Conservation (phyloP, 768 basidiomycete species). For the Asterophora lycoperdoides region DNA sequence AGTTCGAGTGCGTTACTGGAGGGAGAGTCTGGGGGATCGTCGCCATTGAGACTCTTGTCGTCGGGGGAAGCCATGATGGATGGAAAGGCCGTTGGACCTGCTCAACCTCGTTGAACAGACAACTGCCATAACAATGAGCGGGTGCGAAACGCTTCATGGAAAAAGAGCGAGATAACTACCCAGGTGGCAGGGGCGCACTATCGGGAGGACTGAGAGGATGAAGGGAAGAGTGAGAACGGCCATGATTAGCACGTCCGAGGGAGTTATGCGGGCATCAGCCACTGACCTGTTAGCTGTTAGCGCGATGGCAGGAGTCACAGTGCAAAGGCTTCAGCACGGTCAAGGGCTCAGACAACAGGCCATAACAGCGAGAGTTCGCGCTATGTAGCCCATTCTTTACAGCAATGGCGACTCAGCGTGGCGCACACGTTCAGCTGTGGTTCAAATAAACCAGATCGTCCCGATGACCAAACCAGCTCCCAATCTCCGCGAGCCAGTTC, state of each 20-base stretch:
- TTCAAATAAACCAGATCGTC: not conserved
- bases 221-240: constrained; percentile 15
- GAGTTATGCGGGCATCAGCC: no score
- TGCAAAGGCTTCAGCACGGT: not conserved
- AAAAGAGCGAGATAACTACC: constrained; percentile 11
- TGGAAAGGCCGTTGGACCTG: constrained; percentile 3
- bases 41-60: constrained; percentile 29
- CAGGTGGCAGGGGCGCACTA: constrained; percentile 1
- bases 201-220: constrained; percentile 1
- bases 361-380: constrained; percentile 9
- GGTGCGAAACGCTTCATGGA: constrained; percentile 14
- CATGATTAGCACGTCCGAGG: not conserved
- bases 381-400: not conserved
- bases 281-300: constrained; percentile 1
- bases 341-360: constrained; percentile 8
- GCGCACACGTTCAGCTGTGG: constrained; percentile 8
- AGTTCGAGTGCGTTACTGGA: constrained; percentile 28
- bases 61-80: constrained; percentile 29
- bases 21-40: constrained; percentile 32
- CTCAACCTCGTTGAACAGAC: constrained; percentile 5
- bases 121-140: constrained; percentile 21
- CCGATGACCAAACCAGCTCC: not conserved
- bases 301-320: constrained; percentile 5
- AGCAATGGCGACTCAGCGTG: constrained; percentile 5
- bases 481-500: constrained; percentile 9